A percentile compares a stretch with the other conserved stretches of the same genome.
Conservation (phyloP, 805 yeast species). For the Yarrowia deformans region DNA sequence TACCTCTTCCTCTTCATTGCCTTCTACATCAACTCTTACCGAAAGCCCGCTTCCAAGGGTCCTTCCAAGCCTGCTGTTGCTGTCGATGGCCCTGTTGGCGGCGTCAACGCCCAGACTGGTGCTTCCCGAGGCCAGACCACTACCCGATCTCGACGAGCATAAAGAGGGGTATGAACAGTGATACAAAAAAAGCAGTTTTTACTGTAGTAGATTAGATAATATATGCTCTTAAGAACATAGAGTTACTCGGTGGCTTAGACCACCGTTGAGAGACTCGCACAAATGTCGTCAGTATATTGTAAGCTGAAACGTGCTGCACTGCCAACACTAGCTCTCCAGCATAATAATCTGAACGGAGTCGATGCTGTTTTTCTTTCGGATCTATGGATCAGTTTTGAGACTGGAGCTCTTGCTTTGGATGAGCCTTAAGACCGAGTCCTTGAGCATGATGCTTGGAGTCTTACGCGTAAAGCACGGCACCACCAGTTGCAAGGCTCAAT, state of each 20-base stretch:
- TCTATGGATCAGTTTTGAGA: too few species aligned
- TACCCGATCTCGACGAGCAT: slow-evolving; percentile 42
- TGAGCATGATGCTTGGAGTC: too few species aligned
- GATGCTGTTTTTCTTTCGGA: too few species aligned
- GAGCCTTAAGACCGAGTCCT: too few species aligned
- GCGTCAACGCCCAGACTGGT: slow-evolving; percentile 39
- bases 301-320: too few species aligned
- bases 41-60: slow-evolving; percentile 45
- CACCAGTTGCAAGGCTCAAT: too few species aligned
- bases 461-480: too few species aligned
- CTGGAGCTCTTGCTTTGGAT: too few species aligned
- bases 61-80: slow-evolving; percentile 38
- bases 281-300: too few species aligned
- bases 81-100: slow-evolving; percentile 36
- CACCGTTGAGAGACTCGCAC: too few species aligned
- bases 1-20: slow-evolving; percentile 90
- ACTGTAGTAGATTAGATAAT: slow-evolving; percentile 36
- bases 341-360: too few species aligned
- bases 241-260: neutral
- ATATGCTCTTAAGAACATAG: slow-evolving; percentile 10
- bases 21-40: slow-evolving; percentile 88
- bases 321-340: too few species aligned
- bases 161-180: slow-evolving; percentile 31
- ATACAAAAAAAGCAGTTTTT: slow-evolving; percentile 17
- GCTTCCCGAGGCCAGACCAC: slow-evolving; percentile 41